Conservation (phyloP, 495 filamentous ascomycete species). For the Penicillium angulare region DNA sequence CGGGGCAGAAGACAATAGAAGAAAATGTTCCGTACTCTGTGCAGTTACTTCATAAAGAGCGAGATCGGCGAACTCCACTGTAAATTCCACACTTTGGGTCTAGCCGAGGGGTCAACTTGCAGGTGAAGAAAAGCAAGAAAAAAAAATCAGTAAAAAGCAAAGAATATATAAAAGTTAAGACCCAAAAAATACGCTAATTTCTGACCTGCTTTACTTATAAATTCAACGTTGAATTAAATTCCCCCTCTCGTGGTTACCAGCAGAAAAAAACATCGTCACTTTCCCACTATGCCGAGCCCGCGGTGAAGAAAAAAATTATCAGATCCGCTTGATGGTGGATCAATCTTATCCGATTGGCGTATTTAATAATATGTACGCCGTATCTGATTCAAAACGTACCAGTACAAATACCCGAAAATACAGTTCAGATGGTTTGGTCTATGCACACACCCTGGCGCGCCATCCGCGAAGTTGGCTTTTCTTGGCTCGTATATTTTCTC, state of each 20-base stretch:
- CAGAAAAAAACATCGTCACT: no score
- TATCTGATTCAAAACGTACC: no score
- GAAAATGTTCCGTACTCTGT: conserved; percentile 1
- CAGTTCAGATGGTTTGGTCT: no score
- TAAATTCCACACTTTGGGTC: neutral
- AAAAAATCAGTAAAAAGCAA: neutral
- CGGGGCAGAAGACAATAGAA: neutral
- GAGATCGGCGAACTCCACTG: conserved; percentile 1
- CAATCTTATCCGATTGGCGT: conserved; percentile 1
- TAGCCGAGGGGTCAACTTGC: neutral
- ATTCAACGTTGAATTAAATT: neutral
- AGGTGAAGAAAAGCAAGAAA: neutral
- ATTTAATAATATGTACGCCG: neutral
- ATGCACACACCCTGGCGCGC: no score
- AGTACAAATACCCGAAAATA: no score
- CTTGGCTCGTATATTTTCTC: neutral
- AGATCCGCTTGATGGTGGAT: neutral
- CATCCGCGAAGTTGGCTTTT: neutral
- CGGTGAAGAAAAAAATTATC: neutral
- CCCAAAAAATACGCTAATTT: no score
- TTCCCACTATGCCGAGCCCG: neutral
- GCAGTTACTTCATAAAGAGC: conserved; percentile 2
- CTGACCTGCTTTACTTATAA: no score
- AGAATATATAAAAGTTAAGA: no score
- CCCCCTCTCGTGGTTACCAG: no score